Conservation (phyloP, 73 alveolate genomes). For the Tetrahymena borealis region DNA sequence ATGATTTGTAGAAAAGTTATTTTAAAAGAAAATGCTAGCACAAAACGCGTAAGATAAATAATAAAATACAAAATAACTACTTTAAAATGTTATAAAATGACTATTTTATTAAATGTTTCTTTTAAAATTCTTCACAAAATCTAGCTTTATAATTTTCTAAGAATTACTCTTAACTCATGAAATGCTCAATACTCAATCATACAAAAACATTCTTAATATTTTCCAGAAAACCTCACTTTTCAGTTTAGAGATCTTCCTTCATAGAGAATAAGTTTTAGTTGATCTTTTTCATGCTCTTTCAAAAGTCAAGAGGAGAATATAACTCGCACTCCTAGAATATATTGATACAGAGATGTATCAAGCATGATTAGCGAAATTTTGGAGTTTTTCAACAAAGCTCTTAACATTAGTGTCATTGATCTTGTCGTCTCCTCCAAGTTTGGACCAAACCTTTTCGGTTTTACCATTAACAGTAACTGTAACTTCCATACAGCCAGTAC, state of each 20-base stretch:
- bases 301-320: neutral
- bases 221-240: neutral
- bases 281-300: neutral
- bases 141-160: neutral
- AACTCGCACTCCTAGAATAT: neutral
- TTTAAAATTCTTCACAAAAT: neutral
- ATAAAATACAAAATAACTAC: neutral
- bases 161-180: neutral
- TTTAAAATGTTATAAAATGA: neutral
- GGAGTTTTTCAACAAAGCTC: neutral
- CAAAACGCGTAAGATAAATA: neutral
- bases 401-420: neutral
- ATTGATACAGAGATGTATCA: neutral
- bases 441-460: neutral
- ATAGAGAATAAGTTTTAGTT: neutral
- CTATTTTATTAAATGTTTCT: neutral
- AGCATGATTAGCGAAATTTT: neutral
- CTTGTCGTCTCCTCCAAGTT: neutral
- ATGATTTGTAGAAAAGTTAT: neutral
- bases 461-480: neutral
- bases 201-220: neutral
- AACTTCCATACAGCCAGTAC: neutral
- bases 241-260: constrained; percentile 3
- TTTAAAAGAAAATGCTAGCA: neutral
- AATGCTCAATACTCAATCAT: neutral